Evolutionary conservation across 2,329 filamentous ascomycete genomes (phyloP), one percentile per base, ranked within the genome.

Genomic region (Diplodia intermedia): DNA sequence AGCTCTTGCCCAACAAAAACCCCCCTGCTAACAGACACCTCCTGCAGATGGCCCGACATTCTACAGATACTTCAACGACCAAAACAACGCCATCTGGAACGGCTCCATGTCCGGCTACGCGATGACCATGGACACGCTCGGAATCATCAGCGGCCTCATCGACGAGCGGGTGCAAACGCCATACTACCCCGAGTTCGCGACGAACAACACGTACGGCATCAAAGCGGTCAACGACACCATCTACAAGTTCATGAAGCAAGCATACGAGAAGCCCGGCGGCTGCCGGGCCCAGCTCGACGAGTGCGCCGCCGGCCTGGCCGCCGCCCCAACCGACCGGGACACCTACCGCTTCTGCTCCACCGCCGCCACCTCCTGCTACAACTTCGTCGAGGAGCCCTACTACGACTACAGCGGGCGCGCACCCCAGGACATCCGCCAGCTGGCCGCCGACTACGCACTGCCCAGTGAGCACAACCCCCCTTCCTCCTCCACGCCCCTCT

Each of bases 41-140:
- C 11, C 18, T 29, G 4, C 7, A 62, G 57, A 62, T 20, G 57
- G 57, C 2, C 84, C 84, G 1, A 78, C 77, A 31, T 87, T 87
- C 75, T 87, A 83, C 77, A 82, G 84, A 68, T 82, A 86, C 72
- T 87, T 88, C 75, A 83, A 86, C 67, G 77, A 86, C 55, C 83
- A 87, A 69, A 88, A 87, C 67, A 74, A 83, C 67, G 79, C 81
- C 38, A 86, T 88, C 70, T 72, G 76, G 36, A 83, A 84, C 54
- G 85, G 84, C 4, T 79, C 75, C 0, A 69, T 76, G 11, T 72
- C 80, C 1, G 86, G 86, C 18, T 81, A 85, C 2, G 75, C 82
- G 52, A 80, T 88, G 4, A 78, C 82, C 31, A 85, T 87, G 67
- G 83, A 86, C 67, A 85, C 85, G 0, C 73, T 87, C 3, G 84